phyloP scores from a whole-genome alignment of 2,329 filamentous ascomycete species.

The Xylaria multiplex region DNA sequence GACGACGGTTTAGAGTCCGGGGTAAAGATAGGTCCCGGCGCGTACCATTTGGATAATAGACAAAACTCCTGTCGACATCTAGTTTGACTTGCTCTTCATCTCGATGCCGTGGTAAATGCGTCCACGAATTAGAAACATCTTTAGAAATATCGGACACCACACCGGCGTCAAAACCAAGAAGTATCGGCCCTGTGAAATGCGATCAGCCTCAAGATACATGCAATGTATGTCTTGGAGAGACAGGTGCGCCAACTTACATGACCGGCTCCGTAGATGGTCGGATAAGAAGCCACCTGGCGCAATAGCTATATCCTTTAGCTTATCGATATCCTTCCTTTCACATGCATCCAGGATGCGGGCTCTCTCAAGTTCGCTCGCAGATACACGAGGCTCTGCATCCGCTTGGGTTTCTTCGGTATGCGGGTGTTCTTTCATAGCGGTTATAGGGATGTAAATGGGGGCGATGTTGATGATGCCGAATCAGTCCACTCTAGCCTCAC shows the following conservation, averaged over 20 bases:
- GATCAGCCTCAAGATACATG: conserved; percentile 9
- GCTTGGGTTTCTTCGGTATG: conserved; percentile 36
- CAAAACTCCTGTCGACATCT: conserved; percentile 95
- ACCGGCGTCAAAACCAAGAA: conserved; percentile 52
- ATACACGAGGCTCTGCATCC: conserved; percentile 23
- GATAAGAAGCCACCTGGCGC: conserved; percentile 73
- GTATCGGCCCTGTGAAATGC: conserved; percentile 56
- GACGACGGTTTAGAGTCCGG: background rate
- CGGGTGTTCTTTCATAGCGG: conserved; percentile 28
- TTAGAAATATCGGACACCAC: conserved; percentile 39
- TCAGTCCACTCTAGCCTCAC: conserved; percentile 22
- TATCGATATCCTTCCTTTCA: conserved; percentile 63
- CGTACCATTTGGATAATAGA: conserved; percentile 88
- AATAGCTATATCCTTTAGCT: conserved; percentile 67
- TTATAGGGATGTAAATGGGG: conserved; percentile 34
- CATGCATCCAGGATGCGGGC: conserved; percentile 69
- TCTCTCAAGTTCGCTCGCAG: conserved; percentile 48
- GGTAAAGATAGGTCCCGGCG: conserved; percentile 38
- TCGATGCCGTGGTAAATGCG: conserved; percentile 74
- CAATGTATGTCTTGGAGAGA: conserved; percentile 14
- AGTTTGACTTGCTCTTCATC: conserved; percentile 93
- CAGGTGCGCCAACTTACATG: conserved; percentile 71
- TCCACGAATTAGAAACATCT: conserved; percentile 58
- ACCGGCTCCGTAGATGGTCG: conserved; percentile 74
- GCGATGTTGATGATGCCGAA: no score